A percentile compares a stretch with the other conserved stretches of the same genome.
Conservation (phyloP, 116 monocot species). For the Cymodocea nodosa region DNA sequence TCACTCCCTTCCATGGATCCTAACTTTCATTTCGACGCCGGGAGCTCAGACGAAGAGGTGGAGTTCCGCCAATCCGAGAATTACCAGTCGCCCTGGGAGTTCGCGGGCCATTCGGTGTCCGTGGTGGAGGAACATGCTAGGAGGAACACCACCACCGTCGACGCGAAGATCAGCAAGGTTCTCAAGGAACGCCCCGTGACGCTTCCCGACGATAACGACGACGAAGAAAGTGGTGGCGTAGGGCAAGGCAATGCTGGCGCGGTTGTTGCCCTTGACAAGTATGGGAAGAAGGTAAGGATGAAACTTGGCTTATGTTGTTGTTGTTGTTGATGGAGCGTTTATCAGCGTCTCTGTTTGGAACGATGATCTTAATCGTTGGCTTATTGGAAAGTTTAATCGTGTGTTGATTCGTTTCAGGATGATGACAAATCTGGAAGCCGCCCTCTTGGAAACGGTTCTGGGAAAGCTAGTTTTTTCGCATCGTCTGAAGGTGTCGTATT, state of each 20-base stretch:
- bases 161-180: slow-evolving; percentile 62
- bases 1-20: slow-evolving; percentile 2
- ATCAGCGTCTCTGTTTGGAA: too few relatives aligned
- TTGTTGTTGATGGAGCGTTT: too few relatives aligned
- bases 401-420: slow-evolving; percentile 19
- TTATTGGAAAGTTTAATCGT: slow-evolving; percentile 1
- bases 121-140: slow-evolving; percentile 60
- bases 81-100: slow-evolving; percentile 84
- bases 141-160: slow-evolving; percentile 67
- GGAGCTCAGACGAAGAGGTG: slow-evolving; percentile 55
- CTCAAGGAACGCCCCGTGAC: slow-evolving; percentile 26
- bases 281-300: slow-evolving; percentile 3
- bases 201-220: slow-evolving; percentile 26
- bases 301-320: not conserved
- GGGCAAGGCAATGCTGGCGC: slow-evolving; percentile 4
- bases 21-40: slow-evolving; percentile 2
- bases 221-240: slow-evolving; percentile 8
- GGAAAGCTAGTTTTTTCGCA: slow-evolving; percentile 42
- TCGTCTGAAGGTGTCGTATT: slow-evolving; percentile 87
- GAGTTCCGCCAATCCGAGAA: slow-evolving; percentile 9
- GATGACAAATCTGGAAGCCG: slow-evolving; percentile 11
- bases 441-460: slow-evolving; percentile 6
- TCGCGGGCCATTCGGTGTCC: slow-evolving; percentile 60
- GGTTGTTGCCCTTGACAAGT: not conserved
- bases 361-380: too few relatives aligned